Percentiles rank a stretch among this genome's conserved stretches.
Evolutionary conservation across 2,329 filamentous ascomycete species (phyloP).

Genomic region (Aureobasidium sp.): DNA sequence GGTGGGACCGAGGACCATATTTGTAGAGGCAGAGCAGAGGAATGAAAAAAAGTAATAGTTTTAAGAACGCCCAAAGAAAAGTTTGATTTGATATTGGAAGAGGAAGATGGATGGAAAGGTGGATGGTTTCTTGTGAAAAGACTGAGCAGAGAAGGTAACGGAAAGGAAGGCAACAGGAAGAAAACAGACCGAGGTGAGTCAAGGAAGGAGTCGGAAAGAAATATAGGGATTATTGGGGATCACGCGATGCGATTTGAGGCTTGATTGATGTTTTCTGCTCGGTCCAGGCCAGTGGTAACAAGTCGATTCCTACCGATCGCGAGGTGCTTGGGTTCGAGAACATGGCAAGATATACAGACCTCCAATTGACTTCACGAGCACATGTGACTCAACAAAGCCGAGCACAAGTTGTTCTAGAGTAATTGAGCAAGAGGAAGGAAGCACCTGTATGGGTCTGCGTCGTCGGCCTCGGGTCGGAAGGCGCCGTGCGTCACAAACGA

Average conservation of each 20-base stretch:
- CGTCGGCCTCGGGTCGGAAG: background rate
- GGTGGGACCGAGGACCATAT: constrained; percentile 19
- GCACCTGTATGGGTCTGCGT: background rate
- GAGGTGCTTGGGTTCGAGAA: background rate
- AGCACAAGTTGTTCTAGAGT: background rate
- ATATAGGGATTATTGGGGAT: background rate
- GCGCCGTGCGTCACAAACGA: constrained; percentile 2
- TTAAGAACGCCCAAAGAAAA: background rate
- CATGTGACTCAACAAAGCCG: background rate
- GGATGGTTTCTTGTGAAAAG: background rate
- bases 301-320: background rate
- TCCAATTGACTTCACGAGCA: background rate
- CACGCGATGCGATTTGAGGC: background rate
- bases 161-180: background rate
- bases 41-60: background rate
- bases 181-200: constrained; percentile 6
- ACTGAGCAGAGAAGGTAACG: background rate
- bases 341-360: background rate
- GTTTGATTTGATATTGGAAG: background rate
- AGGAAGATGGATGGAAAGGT: background rate
- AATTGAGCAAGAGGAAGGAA: background rate
- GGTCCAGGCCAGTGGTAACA: background rate
- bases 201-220: constrained; percentile 3
- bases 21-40: background rate
- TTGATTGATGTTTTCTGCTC: background rate